Evolutionary conservation across 2,329 filamentous ascomycete genomes (phyloP).

Genomic region (Botryotinia narcissicola): DNA sequence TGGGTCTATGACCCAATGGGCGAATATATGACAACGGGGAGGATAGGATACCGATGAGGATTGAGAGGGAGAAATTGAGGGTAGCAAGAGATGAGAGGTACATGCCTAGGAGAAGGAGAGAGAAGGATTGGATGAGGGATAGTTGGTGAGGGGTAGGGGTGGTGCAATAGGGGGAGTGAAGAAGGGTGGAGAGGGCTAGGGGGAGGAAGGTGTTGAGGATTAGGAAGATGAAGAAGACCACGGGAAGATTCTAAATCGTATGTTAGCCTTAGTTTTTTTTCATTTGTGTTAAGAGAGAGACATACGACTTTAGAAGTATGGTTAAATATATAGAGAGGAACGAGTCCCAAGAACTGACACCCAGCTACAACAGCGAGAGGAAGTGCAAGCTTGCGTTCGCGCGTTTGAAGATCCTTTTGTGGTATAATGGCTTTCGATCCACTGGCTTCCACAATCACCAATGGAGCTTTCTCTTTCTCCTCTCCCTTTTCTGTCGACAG

Average conservation of each 20-base stretch:
- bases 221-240: conserved; percentile 58
- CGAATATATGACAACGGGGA: conserved; percentile 75
- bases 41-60: conserved; percentile 78
- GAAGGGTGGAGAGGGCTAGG: conserved; percentile 52
- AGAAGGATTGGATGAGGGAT: conserved; percentile 82
- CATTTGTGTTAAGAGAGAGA: not conserved
- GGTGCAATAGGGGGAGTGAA: conserved; percentile 47
- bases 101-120: conserved; percentile 86
- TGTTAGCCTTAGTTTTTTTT: conserved; percentile 6
- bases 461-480: conserved; percentile 37
- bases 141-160: conserved; percentile 66
- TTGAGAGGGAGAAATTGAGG: conserved; percentile 88
- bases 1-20: conserved; percentile 45
- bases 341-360: conserved; percentile 71
- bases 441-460: conserved; percentile 30
- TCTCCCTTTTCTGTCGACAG: conserved; percentile 24
- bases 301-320: conserved; percentile 62
- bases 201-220: conserved; percentile 56
- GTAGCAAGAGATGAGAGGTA: conserved; percentile 90
- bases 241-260: conserved; percentile 52
- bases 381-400: conserved; percentile 60
- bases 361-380: conserved; percentile 71
- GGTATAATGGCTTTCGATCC: conserved; percentile 30
- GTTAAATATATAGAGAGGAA: conserved; percentile 88
- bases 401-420: conserved; percentile 28